Base-by-base conservation (phyloP, 768 basidiomycete genomes). In the Gloeophyllum trabeum region DNA sequence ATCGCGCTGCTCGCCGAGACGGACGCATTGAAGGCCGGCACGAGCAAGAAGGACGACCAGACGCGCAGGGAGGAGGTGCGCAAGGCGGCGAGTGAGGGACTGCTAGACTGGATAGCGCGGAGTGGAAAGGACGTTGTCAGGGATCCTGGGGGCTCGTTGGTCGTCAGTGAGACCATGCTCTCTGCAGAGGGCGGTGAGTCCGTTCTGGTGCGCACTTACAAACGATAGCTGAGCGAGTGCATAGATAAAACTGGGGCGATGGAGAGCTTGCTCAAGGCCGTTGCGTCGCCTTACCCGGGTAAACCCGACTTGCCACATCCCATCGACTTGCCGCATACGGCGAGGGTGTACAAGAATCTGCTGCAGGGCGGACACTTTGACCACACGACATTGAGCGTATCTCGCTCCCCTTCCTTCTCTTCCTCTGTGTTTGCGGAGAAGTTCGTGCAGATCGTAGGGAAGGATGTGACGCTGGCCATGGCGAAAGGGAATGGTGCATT, bases 301-400 rank as follows among this genome's bases (percentile, higher is more conserved):
- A 74, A 78, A 40, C 43, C 65, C 0, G 45, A 64, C 7, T 56
- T 55, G 7, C 69, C 72, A 0, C 87, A 91, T 59, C 71, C 74
- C 13, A 81, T 93, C 44, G 82, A 93, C 53, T 69, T 91, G 10
- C 76, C 89, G 1, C 88, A 90, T 51, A 75, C 81, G 1, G 81
- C 86, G 3, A 73, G 92, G 30, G 54, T 92, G 39, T 93, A 89
- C 71, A 96, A 96, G 57, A 79, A 78, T 4, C 75, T 96, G 4
- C 69, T 96, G 1, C 89, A 93, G 55, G 92, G 92, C 4, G 92
- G 92, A 0, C 90, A 93, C 55, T 96, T 79, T 61, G 79, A 76
- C 46, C 80, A 77, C 24, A 56, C 70, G 0, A 71, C 76, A 2
- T 68, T 69, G 18, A 47, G 69, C 2, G 64, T 93, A 26, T 70